Conservation (phyloP, 352 stramenopile species). For the Globisporangium cederbergense region DNA sequence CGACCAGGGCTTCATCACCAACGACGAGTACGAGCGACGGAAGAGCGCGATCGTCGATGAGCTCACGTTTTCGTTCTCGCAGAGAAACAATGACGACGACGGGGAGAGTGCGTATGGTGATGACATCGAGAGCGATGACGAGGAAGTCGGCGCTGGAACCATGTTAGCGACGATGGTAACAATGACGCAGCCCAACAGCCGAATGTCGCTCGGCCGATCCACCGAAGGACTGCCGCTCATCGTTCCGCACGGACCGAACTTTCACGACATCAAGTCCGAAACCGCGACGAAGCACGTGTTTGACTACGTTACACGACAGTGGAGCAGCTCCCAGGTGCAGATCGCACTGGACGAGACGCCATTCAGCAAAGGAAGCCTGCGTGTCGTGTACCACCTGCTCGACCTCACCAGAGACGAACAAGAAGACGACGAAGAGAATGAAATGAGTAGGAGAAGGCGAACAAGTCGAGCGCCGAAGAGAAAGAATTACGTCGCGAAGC, state of each 20-base stretch:
- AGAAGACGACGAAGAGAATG: conserved; percentile 3
- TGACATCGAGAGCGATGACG: no score
- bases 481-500: conserved; percentile 79
- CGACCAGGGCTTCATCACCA: conserved; percentile 20
- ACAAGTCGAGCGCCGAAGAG: background rate
- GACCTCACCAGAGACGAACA: conserved; percentile 29
- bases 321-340: conserved; percentile 64
- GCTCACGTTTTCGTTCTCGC: no score
- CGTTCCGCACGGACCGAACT: conserved; percentile 72
- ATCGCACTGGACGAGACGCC: conserved; percentile 77
- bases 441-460: background rate
- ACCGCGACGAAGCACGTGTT: conserved; percentile 78
- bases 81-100: no score
- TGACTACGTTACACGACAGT: conserved; percentile 70
- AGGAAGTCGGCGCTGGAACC: no score
- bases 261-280: conserved; percentile 51
- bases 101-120: no score
- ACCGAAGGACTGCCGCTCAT: conserved; percentile 62
- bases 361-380: conserved; percentile 79
- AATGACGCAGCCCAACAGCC: conserved; percentile 23
- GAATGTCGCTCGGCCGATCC: conserved; percentile 26
- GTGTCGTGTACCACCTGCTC: conserved; percentile 80
- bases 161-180: conserved; percentile 1
- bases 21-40: no score
- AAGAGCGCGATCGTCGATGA: no score